phyloP scores from a whole-genome alignment of 2,329 filamentous ascomycete species.

The Scytalidium lignicola region DNA sequence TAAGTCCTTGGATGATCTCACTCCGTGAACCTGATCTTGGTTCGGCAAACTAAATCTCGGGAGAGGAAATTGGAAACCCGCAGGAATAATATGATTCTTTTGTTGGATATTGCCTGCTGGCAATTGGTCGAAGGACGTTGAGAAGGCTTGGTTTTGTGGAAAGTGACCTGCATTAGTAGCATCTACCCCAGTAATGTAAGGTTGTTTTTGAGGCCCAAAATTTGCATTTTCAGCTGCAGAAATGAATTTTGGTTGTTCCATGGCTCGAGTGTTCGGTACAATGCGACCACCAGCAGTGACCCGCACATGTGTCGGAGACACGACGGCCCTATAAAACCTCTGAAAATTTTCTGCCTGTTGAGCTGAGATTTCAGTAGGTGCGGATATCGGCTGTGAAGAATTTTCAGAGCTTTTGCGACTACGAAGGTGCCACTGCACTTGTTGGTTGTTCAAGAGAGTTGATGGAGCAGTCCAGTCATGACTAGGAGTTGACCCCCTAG shows the following conservation, averaged over 20 bases:
- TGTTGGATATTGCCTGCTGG: not conserved
- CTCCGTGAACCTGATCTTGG: not conserved
- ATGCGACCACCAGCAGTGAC: conserved; percentile 64
- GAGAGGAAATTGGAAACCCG: not conserved
- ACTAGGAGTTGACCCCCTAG: not conserved
- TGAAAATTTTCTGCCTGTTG: conserved; percentile 63
- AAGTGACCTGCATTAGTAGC: not conserved
- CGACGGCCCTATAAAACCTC: conserved; percentile 62
- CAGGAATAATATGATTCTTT: not conserved
- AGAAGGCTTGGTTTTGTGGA: not conserved
- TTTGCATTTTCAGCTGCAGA: conserved; percentile 21
- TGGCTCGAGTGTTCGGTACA: conserved; percentile 55
- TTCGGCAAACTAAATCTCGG: not conserved
- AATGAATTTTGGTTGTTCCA: conserved; percentile 19
- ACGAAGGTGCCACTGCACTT: conserved; percentile 25
- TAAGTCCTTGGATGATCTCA: not conserved
- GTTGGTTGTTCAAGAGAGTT: conserved; percentile 5
- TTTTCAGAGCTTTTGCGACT: conserved; percentile 23
- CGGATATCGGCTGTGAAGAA: conserved; percentile 39
- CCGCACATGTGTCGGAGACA: conserved; percentile 61
- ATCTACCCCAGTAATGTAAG: not conserved
- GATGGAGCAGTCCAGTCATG: not conserved
- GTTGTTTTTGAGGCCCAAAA: conserved; percentile 15
- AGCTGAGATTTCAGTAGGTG: conserved; percentile 45
- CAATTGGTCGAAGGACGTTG: not conserved